These are phyloP conservation scores for Myxozyma sirexii DNA, from an alignment of 805 yeast genomes.

Conservation along the genomic window DNA sequence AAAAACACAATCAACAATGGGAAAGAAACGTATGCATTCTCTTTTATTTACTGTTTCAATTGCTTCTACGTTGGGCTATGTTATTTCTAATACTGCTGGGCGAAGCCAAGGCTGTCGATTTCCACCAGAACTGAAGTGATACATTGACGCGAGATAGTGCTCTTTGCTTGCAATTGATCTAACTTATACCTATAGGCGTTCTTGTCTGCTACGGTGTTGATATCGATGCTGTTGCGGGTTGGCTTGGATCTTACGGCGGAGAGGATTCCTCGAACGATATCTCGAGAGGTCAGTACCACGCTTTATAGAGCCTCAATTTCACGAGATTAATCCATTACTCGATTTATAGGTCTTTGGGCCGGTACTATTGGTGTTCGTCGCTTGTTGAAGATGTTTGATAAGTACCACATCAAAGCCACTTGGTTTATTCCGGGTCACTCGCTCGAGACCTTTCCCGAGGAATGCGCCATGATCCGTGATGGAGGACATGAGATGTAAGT, in stretches of 20 bases:
- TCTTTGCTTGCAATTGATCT: not conserved
- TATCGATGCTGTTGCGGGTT: slow-evolving; percentile 47
- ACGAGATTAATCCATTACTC: not conserved
- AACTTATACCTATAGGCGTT: slow-evolving; percentile 36
- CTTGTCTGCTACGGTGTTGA: slow-evolving; percentile 46
- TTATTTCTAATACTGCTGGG: not conserved
- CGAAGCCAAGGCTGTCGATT: too few relatives aligned
- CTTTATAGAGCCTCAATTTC: too few relatives aligned
- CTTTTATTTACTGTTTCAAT: not conserved
- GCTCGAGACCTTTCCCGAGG: slow-evolving; percentile 47
- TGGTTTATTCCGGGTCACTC: slow-evolving; percentile 48
- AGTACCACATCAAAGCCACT: slow-evolving; percentile 45
- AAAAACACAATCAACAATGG: slow-evolving; percentile 20
- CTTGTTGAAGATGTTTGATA: slow-evolving; percentile 43
- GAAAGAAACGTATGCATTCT: slow-evolving; percentile 35
- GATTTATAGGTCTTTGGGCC: slow-evolving; percentile 40
- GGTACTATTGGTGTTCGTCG: slow-evolving; percentile 46
- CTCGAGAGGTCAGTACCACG: slow-evolving; percentile 40
- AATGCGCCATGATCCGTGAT: slow-evolving; percentile 44
- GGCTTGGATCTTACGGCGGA: slow-evolving; percentile 48
- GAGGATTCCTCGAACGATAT: slow-evolving; percentile 46
- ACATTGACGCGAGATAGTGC: too few relatives aligned
- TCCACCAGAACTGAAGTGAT: too few relatives aligned
- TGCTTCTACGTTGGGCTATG: not conserved
- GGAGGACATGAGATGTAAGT: slow-evolving; percentile 43